phyloP scores from a whole-genome alignment of 768 basidiomycete genomes.

The Tricholoma sp. region DNA sequence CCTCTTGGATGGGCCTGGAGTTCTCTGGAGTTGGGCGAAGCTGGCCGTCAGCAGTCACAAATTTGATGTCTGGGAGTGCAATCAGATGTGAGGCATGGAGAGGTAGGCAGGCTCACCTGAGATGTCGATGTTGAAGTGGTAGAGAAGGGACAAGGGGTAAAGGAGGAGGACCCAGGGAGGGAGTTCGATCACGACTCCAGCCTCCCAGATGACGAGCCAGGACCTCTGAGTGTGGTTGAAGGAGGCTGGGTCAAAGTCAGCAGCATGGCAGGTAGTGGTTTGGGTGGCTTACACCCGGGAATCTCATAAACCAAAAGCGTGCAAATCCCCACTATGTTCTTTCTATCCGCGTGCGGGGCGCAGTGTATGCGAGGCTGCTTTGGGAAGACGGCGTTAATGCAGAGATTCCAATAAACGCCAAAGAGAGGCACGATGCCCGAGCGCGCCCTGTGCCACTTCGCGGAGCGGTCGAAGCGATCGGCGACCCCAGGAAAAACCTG shows the following conservation, averaged over 20 bases:
- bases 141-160: slow-evolving; percentile 30
- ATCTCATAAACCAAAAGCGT: slow-evolving; percentile 20
- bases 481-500: neutral
- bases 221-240: slow-evolving; percentile 18
- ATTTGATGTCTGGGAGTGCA: no score
- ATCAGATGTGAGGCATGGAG: no score
- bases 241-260: neutral
- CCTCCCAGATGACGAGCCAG: slow-evolving; percentile 33
- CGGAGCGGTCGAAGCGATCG: neutral
- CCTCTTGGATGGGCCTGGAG: no score
- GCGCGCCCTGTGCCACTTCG: neutral
- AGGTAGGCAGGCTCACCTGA: no score
- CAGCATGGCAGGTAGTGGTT: no score
- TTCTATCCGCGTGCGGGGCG: slow-evolving; percentile 21
- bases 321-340: slow-evolving; percentile 28
- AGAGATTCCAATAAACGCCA: slow-evolving; percentile 23
- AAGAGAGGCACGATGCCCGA: slow-evolving; percentile 8
- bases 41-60: no score
- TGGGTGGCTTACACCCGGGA: neutral
- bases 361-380: slow-evolving; percentile 14
- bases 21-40: no score
- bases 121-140: no score
- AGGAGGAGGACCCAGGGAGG: slow-evolving; percentile 23
- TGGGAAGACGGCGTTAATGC: slow-evolving; percentile 16
- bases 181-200: slow-evolving; percentile 24